Percentiles rank a stretch among this genome's conserved stretches.
These are phyloP conservation scores for Ramalina intermedia DNA, from an alignment of 495 filamentous ascomycete species.

Conservation along the genomic window DNA sequence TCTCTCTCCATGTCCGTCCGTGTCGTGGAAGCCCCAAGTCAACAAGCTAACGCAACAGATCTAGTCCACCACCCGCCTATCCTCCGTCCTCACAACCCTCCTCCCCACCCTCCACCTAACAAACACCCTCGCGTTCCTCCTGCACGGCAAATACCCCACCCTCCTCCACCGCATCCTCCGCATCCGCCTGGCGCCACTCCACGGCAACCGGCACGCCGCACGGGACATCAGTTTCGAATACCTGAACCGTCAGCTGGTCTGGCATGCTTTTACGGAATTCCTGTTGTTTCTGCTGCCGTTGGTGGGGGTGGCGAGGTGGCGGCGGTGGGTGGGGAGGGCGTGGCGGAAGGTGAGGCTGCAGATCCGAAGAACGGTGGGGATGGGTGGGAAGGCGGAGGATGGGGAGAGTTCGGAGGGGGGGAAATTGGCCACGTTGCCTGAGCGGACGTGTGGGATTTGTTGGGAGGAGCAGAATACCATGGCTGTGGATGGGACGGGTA, in stretches of 20 bases:
- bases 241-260: slow-evolving; percentile 91
- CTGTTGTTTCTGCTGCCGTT: slow-evolving; percentile 88
- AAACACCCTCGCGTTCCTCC: slow-evolving; percentile 70
- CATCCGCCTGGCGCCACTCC: slow-evolving; percentile 72
- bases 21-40: too few relatives aligned
- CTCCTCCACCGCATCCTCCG: slow-evolving; percentile 74
- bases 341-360: slow-evolving; percentile 64
- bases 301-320: slow-evolving; percentile 86
- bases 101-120: slow-evolving; percentile 66
- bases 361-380: slow-evolving; percentile 31
- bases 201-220: slow-evolving; percentile 48
- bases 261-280: slow-evolving; percentile 98
- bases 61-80: too few relatives aligned
- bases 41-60: too few relatives aligned
- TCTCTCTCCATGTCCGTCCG: too few relatives aligned
- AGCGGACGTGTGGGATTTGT: slow-evolving; percentile 95
- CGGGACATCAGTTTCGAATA: slow-evolving; percentile 95
- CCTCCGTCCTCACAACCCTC: slow-evolving; percentile 39
- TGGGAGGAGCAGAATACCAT: slow-evolving; percentile 78
- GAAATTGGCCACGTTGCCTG: slow-evolving; percentile 73
- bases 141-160: slow-evolving; percentile 83
- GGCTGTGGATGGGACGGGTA: slow-evolving; percentile 49
- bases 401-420: slow-evolving; percentile 31
- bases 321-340: slow-evolving; percentile 68
- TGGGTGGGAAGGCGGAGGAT: slow-evolving; percentile 25